phyloP scores from a whole-genome alignment of 805 yeast species.

The Nakazawaea wickerhamii region DNA sequence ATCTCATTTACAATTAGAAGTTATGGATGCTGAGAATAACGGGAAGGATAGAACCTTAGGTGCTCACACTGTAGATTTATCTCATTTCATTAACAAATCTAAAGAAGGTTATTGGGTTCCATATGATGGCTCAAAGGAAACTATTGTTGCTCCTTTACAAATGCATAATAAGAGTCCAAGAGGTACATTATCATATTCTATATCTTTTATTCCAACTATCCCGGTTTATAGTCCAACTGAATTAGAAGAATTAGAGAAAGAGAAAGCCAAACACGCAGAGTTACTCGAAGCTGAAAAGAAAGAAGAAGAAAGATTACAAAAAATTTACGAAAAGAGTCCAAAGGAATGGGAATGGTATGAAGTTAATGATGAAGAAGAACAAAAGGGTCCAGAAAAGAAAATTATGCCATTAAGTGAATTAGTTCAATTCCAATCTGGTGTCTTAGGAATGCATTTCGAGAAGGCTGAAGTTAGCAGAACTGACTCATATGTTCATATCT shows the following conservation, averaged over 20 bases:
- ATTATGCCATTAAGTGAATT: slow-evolving; percentile 47
- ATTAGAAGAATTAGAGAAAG: slow-evolving; percentile 38
- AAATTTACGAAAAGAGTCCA: slow-evolving; percentile 51
- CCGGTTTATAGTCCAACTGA: slow-evolving; percentile 61
- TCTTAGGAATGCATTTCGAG: slow-evolving; percentile 47
- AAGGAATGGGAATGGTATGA: slow-evolving; percentile 60
- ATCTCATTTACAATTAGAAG: slow-evolving; percentile 52
- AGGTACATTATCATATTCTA: slow-evolving; percentile 47
- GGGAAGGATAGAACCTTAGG: slow-evolving; percentile 66
- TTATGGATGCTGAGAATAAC: slow-evolving; percentile 62
- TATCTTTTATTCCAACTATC: slow-evolving; percentile 60
- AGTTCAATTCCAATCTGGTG: slow-evolving; percentile 55
- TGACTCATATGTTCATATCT: slow-evolving; percentile 48
- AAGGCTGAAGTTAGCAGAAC: slow-evolving; percentile 44
- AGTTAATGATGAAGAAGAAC: slow-evolving; percentile 35
- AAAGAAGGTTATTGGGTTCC: slow-evolving; percentile 35
- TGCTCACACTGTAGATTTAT: slow-evolving; percentile 42
- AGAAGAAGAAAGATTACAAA: slow-evolving; percentile 44
- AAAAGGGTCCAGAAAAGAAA: slow-evolving; percentile 33
- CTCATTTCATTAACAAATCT: slow-evolving; percentile 40
- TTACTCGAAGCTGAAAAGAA: slow-evolving; percentile 32
- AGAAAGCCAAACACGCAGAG: slow-evolving; percentile 32
- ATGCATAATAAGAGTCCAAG: slow-evolving; percentile 37
- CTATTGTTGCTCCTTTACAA: slow-evolving; percentile 29
- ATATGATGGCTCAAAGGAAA: slow-evolving; percentile 45